Conservation (phyloP, 495 filamentous ascomycete genomes). For the Glarea lozoyensis region DNA sequence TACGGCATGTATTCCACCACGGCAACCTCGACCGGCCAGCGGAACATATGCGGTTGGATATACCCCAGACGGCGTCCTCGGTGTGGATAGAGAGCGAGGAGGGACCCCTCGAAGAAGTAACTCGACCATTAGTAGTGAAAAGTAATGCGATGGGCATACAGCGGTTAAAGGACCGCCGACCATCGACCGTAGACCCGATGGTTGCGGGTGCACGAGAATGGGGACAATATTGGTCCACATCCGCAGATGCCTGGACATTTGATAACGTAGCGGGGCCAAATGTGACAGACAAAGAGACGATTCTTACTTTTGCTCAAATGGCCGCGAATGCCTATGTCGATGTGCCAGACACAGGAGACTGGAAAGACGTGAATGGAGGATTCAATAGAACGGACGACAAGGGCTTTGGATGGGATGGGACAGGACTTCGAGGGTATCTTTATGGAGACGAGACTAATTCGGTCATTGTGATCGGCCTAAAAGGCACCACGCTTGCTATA, state of each 20-base stretch:
- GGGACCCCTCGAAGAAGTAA: constrained; percentile 33
- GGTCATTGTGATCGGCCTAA: constrained; percentile 85
- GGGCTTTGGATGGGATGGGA: constrained; percentile 89
- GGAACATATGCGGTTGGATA: constrained; percentile 66
- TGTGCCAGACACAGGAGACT: constrained; percentile 59
- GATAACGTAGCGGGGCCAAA: constrained; percentile 76
- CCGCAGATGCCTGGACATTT: constrained; percentile 68
- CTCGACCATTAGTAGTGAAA: constrained; percentile 38
- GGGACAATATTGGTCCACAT: constrained; percentile 49
- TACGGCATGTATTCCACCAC: constrained; percentile 88
- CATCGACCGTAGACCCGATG: constrained; percentile 65
- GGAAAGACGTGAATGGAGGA: constrained; percentile 68
- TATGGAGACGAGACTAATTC: constrained; percentile 78
- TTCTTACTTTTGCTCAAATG: constrained; percentile 78
- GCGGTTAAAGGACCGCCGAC: constrained; percentile 70
- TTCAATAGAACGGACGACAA: constrained; percentile 78
- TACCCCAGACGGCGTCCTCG: constrained; percentile 47
- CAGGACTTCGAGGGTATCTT: constrained; percentile 87
- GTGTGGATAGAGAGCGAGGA: constrained; percentile 58
- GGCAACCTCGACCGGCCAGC: constrained; percentile 64
- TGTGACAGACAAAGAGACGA: constrained; percentile 74
- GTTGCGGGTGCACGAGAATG: constrained; percentile 56
- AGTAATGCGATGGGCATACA: constrained; percentile 62
- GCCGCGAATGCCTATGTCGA: constrained; percentile 82
- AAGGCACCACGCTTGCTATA: constrained; percentile 82